Conservation (phyloP, 1,284 basidiomycete species). For the Ustilago cynodontis region DNA sequence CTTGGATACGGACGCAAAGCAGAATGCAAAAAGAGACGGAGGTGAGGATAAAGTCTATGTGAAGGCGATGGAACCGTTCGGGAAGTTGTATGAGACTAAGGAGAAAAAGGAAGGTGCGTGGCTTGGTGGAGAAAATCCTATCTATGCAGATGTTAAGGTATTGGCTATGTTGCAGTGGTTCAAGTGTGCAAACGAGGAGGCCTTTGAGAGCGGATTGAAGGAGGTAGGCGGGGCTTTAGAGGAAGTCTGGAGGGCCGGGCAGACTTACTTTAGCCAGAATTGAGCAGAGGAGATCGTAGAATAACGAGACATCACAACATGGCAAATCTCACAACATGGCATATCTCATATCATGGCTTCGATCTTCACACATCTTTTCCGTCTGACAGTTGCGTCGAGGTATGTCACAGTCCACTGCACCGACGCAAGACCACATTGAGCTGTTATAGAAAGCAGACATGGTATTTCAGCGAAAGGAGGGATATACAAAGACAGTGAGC, state of each 20-base stretch:
- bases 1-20: constrained; percentile 15
- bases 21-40: constrained; percentile 17
- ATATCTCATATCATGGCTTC: too few relatives aligned
- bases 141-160: constrained; percentile 37
- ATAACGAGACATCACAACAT: too few relatives aligned
- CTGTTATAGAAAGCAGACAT: neutral
- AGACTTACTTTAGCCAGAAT: constrained; percentile 15
- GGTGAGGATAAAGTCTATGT: constrained; percentile 20
- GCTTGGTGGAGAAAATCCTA: constrained; percentile 24
- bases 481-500: too few relatives aligned
- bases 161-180: constrained; percentile 38
- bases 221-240: constrained; percentile 16
- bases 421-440: too few relatives aligned
- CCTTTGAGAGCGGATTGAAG: constrained; percentile 22
- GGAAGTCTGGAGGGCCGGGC: constrained; percentile 21
- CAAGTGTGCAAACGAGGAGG: constrained; percentile 21
- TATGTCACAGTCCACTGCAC: too few relatives aligned
- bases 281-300: neutral
- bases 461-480: neutral
- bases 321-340: too few relatives aligned
- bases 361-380: too few relatives aligned
- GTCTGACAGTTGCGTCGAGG: too few relatives aligned
- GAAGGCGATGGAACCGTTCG: constrained; percentile 21
- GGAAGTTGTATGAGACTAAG: constrained; percentile 24
- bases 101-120: constrained; percentile 11